A percentile compares a stretch with the other conserved stretches of the same genome.
Conservation (phyloP, 225 moss, liverwort and hornwort genomes). For the Pseudisothecium myosuroides region DNA sequence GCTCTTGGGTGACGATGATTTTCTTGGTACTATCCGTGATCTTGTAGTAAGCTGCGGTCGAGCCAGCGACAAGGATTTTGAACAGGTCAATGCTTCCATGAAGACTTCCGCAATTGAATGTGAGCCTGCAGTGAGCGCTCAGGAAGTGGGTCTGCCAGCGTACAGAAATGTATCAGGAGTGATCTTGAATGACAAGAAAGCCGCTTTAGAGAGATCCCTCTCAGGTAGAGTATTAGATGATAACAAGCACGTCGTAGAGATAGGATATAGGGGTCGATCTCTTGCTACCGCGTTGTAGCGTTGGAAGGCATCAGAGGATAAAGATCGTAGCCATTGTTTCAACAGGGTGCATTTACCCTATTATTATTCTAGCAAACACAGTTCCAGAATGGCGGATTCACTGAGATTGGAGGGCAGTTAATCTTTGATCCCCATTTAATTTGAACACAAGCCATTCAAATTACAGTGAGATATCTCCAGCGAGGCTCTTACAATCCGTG, state of each 20-base stretch:
- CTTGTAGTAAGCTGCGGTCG: constrained; percentile 49
- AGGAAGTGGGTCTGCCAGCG: neutral
- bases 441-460: neutral
- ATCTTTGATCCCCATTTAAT: neutral
- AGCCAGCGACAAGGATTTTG: constrained; percentile 18
- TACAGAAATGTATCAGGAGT: neutral
- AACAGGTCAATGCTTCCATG: neutral
- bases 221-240: constrained; percentile 16
- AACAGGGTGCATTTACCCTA: neutral
- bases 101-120: neutral
- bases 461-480: neutral
- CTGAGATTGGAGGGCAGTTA: neutral
- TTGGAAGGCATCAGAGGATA: neutral
- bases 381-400: neutral
- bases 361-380: neutral
- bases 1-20: constrained; percentile 39
- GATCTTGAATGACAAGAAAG: neutral
- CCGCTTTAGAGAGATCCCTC: neutral
- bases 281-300: neutral
- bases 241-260: constrained; percentile 23
- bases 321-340: neutral
- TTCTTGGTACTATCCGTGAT: constrained; percentile 34
- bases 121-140: neutral
- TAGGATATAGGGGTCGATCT: neutral
- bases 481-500: neutral